These are phyloP conservation scores for Mortierella sp. DNA, from an alignment of 371 early-diverging fungal species.

Conservation along the genomic window DNA sequence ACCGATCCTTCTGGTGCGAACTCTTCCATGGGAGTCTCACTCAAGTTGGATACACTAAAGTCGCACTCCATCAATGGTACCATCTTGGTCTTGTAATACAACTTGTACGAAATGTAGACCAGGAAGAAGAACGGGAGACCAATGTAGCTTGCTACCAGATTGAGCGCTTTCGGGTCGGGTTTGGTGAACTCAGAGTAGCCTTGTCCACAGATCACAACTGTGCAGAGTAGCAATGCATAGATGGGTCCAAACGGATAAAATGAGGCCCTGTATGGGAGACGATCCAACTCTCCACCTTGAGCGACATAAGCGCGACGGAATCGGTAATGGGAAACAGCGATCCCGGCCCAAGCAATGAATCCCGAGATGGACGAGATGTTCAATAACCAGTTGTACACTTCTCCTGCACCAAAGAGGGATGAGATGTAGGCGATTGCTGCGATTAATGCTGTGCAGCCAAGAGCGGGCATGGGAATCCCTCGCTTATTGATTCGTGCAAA, in stretches of 20 bases:
- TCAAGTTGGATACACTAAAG: constrained; percentile 46
- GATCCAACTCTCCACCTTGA: constrained; percentile 64
- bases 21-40: constrained; percentile 45
- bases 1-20: constrained; percentile 12
- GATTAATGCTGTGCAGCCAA: constrained; percentile 66
- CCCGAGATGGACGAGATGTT: constrained; percentile 80
- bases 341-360: constrained; percentile 85
- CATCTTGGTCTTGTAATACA: constrained; percentile 52
- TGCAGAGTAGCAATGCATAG: constrained; percentile 69
- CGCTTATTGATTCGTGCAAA: constrained; percentile 65
- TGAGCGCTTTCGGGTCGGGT: constrained; percentile 50
- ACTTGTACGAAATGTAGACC: constrained; percentile 66
- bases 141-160: constrained; percentile 62
- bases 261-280: constrained; percentile 79
- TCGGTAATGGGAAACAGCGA: constrained; percentile 81
- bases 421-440: constrained; percentile 72
- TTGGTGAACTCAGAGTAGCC: constrained; percentile 57
- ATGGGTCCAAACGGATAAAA: constrained; percentile 79
- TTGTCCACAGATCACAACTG: constrained; percentile 76
- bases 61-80: constrained; percentile 53
- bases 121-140: constrained; percentile 64
- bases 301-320: constrained; percentile 81
- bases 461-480: constrained; percentile 73
- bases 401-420: constrained; percentile 26
- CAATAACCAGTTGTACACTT: constrained; percentile 79